phyloP scores from a whole-genome alignment of 2,329 filamentous ascomycete genomes.

The Aspergillus terreus region DNA sequence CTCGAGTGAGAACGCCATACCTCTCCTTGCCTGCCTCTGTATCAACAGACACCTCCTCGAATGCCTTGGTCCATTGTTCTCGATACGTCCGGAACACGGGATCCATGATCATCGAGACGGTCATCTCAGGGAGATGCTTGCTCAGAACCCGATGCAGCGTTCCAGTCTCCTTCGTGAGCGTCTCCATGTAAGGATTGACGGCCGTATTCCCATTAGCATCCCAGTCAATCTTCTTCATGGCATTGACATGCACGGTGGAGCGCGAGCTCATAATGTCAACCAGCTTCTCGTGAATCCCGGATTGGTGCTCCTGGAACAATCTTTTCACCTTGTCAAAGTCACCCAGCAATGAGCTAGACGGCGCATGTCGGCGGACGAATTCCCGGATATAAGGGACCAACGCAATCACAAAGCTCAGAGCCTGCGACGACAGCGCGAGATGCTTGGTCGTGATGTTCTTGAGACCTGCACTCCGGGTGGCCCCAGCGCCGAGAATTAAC shows the following conservation, averaged over 20 bases:
- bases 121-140: conserved; percentile 73
- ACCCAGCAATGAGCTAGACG: conserved; percentile 58
- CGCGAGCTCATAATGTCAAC: conserved; percentile 87
- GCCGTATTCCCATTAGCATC: conserved; percentile 49
- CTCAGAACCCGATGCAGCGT: conserved; percentile 79
- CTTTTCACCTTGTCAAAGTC: conserved; percentile 88
- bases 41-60: conserved; percentile 62
- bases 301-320: conserved; percentile 82
- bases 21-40: conserved; percentile 67
- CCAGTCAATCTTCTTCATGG: conserved; percentile 74
- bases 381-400: conserved; percentile 88
- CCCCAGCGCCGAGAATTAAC: conserved; percentile 89
- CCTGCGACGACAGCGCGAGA: conserved; percentile 84
- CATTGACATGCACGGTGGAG: conserved; percentile 68
- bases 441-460: conserved; percentile 98
- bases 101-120: conserved; percentile 77
- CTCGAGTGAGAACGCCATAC: conserved; percentile 45
- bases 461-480: conserved; percentile 79
- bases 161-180: conserved; percentile 76
- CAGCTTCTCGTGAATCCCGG: conserved; percentile 85
- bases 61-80: conserved; percentile 70
- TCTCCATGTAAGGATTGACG: conserved; percentile 77
- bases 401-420: conserved; percentile 79
- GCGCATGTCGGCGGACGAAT: conserved; percentile 74
- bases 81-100: conserved; percentile 80